These are phyloP conservation scores for Chalciporus piperatus DNA, from an alignment of 768 basidiomycete species.

Conservation along the genomic window DNA sequence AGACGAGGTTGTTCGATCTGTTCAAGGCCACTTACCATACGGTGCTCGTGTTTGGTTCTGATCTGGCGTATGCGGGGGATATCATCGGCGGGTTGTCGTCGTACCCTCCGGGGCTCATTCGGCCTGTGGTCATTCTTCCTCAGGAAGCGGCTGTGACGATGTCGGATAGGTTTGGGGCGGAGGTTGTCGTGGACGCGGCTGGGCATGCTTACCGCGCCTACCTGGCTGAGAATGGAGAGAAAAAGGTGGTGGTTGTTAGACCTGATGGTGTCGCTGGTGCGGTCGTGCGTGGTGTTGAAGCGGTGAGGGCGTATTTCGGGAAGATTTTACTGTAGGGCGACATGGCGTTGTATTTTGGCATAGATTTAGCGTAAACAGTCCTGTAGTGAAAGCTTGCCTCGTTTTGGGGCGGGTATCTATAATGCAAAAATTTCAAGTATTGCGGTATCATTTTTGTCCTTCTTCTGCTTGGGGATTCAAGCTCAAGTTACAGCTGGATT, in stretches of 20 bases:
- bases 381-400: too few relatives aligned
- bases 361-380: too few relatives aligned
- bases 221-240: constrained; percentile 29
- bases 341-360: too few relatives aligned
- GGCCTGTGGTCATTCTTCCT: constrained; percentile 14
- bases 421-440: too few relatives aligned
- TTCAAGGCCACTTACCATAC: constrained; percentile 26
- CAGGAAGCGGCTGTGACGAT: background rate
- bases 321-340: constrained; percentile 8
- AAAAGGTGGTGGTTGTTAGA: constrained; percentile 35
- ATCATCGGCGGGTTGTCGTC: constrained; percentile 7
- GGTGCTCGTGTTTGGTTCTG: constrained; percentile 27
- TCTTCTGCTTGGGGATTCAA: too few relatives aligned
- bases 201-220: constrained; percentile 43
- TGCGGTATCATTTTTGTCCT: too few relatives aligned
- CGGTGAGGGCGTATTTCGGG: constrained; percentile 15
- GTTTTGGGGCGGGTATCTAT: too few relatives aligned
- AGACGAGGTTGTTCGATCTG: constrained; percentile 21
- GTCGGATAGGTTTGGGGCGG: constrained; percentile 19
- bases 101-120: constrained; percentile 7
- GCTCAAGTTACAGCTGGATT: too few relatives aligned
- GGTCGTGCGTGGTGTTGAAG: constrained; percentile 19
- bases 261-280: constrained; percentile 46
- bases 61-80: constrained; percentile 1
- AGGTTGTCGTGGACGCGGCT: constrained; percentile 34